phyloP scores from a whole-genome alignment of 2,329 filamentous ascomycete genomes.

The Eutypa lata region DNA sequence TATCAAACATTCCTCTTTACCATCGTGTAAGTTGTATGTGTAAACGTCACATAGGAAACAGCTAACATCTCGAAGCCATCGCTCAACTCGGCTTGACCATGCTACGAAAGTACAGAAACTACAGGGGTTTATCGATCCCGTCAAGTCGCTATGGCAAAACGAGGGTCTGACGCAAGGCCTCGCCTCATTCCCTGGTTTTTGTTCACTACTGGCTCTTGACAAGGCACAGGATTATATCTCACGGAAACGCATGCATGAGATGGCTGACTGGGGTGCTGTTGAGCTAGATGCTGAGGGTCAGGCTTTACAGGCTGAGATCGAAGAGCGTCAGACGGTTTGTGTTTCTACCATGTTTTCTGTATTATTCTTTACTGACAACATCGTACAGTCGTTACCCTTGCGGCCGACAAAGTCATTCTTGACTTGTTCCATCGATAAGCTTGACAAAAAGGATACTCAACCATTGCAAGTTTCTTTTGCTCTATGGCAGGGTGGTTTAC shows the following conservation, averaged over 20 bases:
- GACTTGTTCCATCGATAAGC: slow-evolving; percentile 86
- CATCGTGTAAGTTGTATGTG: slow-evolving; percentile 61
- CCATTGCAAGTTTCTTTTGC: slow-evolving; percentile 72
- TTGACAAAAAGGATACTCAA: slow-evolving; percentile 65
- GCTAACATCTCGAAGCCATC: slow-evolving; percentile 56
- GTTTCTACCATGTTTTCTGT: background rate
- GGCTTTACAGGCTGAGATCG: slow-evolving; percentile 73
- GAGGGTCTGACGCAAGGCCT: slow-evolving; percentile 65
- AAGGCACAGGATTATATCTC: slow-evolving; percentile 79
- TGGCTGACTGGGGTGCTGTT: slow-evolving; percentile 79
- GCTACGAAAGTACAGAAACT: slow-evolving; percentile 70
- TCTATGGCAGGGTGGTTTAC: slow-evolving; percentile 84
- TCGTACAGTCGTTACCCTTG: slow-evolving; percentile 56
- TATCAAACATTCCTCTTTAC: slow-evolving; percentile 91
- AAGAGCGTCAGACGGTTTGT: slow-evolving; percentile 66
- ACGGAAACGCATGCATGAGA: slow-evolving; percentile 66
- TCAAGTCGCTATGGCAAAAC: slow-evolving; percentile 77
- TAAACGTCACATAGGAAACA: background rate
- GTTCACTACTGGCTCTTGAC: slow-evolving; percentile 72
- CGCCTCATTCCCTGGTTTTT: slow-evolving; percentile 76
- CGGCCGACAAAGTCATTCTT: slow-evolving; percentile 87
- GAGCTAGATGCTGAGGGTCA: slow-evolving; percentile 77
- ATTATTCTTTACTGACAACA: background rate
- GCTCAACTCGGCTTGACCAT: slow-evolving; percentile 71
- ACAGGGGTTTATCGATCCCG: slow-evolving; percentile 74